phyloP scores from a whole-genome alignment of 257 asterid species.

The Henckelia pumila region DNA sequence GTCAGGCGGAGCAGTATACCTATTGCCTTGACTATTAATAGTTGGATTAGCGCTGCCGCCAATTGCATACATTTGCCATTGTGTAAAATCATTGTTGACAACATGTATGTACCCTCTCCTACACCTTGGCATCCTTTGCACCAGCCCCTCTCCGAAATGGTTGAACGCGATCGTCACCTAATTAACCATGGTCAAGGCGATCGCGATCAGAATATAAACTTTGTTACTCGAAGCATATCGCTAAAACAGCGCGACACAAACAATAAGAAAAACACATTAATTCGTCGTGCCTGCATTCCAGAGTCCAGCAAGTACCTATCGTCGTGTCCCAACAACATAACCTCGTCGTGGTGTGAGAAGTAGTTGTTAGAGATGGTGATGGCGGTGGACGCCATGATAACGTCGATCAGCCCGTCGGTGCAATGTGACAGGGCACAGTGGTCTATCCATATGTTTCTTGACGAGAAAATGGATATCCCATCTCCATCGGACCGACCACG shows the following conservation, averaged over 20 bases:
- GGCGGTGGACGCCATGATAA: constrained; percentile 78
- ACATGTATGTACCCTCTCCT: constrained; percentile 67
- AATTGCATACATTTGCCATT: constrained; percentile 68
- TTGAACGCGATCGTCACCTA: constrained; percentile 66
- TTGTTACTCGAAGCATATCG: too few relatives aligned
- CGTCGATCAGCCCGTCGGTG: constrained; percentile 78
- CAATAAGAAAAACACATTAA: not conserved
- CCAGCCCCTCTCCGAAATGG: constrained; percentile 59
- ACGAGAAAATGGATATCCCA: constrained; percentile 56
- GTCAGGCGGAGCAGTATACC: constrained; percentile 51
- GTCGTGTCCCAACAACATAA: constrained; percentile 77
- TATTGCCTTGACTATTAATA: constrained; percentile 65
- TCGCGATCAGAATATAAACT: not conserved
- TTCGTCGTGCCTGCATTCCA: constrained; percentile 70
- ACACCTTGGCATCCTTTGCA: constrained; percentile 72
- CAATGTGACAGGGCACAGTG: constrained; percentile 77
- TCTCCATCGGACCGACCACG: constrained; percentile 84
- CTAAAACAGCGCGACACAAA: not conserved
- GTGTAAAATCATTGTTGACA: constrained; percentile 60
- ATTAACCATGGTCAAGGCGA: constrained; percentile 5
- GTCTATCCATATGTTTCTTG: constrained; percentile 76
- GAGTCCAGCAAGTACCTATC: constrained; percentile 57
- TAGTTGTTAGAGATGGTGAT: constrained; percentile 74
- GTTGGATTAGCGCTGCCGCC: constrained; percentile 71
- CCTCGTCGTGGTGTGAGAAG: constrained; percentile 73